Evolutionary conservation across 148 eudicot genomes (phyloP), one percentile per base, ranked within the genome.

Genomic region (Persicaria maculosa): DNA sequence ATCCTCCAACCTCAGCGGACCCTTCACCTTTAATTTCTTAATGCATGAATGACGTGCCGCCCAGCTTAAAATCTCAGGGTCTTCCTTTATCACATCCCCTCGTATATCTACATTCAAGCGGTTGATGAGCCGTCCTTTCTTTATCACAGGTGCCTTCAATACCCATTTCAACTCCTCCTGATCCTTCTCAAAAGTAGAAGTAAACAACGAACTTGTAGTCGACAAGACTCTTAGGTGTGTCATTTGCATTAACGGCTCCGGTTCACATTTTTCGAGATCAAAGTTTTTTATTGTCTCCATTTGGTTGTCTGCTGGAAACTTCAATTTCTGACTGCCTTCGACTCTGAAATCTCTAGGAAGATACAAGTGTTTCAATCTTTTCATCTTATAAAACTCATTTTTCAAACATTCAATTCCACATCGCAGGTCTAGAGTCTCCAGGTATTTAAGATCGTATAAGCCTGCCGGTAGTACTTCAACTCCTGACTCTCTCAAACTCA

Each of bases 401-500:
- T n/a, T n/a, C n/a, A n/a, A n/a, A 31, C 40, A 31, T 31, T 31
- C 1, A 31, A 31, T 20, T 20, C 22, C 22, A 0, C 0, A 20
- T 20, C 36, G 36, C 36, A 31, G 1, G 2, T 31, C 36, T 31
- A 31, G 40, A 31, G 40, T 31, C 40, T 31, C 3, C 40, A 31
- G 1, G 40, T 31, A 31, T 31, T 31, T 31, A 31, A 31, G 40
- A 31, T 31, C 40, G 1, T 31, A 31, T 2, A 31, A 31, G 40
- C 40, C 1, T 2, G 57, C 1, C 5, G 25, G 64, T 12, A 74
- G 55, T 16, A 22, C n/a, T 45, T 75, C 19, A 0, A 70, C 25
- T 6, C 22, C 8, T 8, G 71, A 54, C 9, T 58, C 7, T 59
- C 45, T 79, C 25, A 79, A 25, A 67, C 74, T 74, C 15, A 79